Base-by-base conservation (phyloP, 495 filamentous ascomycete species). In the Penicillium tannophilum region DNA sequence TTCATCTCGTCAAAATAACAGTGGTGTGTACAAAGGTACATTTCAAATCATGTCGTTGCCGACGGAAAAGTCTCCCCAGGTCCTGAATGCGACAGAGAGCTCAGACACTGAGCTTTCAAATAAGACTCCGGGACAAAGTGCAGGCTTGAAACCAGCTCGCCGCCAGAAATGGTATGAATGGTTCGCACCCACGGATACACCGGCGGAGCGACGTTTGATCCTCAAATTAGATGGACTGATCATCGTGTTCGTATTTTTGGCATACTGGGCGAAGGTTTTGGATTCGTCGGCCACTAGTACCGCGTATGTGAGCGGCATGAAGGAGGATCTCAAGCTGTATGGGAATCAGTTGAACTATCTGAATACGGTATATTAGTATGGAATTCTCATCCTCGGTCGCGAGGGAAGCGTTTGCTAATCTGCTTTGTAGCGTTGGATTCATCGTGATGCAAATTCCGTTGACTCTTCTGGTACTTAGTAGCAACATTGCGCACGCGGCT, bases 271-370 rank as follows among this genome's bases (percentile, higher is more conserved):
- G 24, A 77, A 79, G 60, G 73, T 76, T 43, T 57, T 79, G 19
- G 75, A 79, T 58, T 64, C 70, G 9, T 66, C 60, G 8, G 57
- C 59, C 6, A 66, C 62, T 54, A 68, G 72, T 53, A 68, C 63
- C 7, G 65, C 68, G 16, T 71, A 71, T 48, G 63, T 71, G 6
- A 64, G 63, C 48, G 68, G 68, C 0, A 71, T 71, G 65, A 64
- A 66, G 43, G 68, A 71, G 44, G 68, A 71, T 45, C 36, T 70
- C 20, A 57, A 61, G 16, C 66, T 81, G 30, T 61, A 72, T 39
- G 76, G 76, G 35, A 82, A 82, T 59, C 67, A 81, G 65, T 69
- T 79, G 44, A 72, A 78, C 35, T 72, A 78, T 51, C 65, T 79
- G 16, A 74, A 78, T 48, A 79, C 76, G 4, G 66, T 77, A 17